A percentile compares a stretch with the other conserved stretches of the same genome.
phyloP scores from a whole-genome alignment of 2,329 filamentous ascomycete species.

The Fusarium pseudoanthophilum region DNA sequence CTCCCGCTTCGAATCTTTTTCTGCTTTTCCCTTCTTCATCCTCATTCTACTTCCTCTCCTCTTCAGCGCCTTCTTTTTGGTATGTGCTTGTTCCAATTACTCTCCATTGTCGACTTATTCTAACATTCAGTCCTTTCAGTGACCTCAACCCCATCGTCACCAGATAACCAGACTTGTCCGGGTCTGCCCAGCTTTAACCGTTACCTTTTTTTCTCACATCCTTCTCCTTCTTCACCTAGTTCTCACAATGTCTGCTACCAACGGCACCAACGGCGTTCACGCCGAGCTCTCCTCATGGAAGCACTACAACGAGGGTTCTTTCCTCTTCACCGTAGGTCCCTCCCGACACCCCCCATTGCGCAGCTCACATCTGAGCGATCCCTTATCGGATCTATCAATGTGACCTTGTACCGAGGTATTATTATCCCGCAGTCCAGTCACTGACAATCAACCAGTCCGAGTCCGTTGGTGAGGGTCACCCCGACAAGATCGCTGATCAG shows the following conservation, averaged over 20 bases:
- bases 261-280: slow-evolving; percentile 54
- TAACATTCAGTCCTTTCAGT: slow-evolving; percentile 36
- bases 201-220: slow-evolving; percentile 29
- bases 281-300: slow-evolving; percentile 50
- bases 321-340: slow-evolving; percentile 79
- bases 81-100: slow-evolving; percentile 15
- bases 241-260: slow-evolving; percentile 67
- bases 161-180: slow-evolving; percentile 35
- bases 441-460: slow-evolving; percentile 70
- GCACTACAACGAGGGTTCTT: slow-evolving; percentile 73
- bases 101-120: slow-evolving; percentile 9
- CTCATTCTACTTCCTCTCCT: slow-evolving; percentile 23
- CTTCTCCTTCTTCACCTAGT: slow-evolving; percentile 25
- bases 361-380: not conserved
- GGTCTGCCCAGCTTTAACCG: slow-evolving; percentile 39
- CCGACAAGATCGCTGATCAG: slow-evolving; percentile 98
- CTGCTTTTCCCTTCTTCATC: slow-evolving; percentile 41
- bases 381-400: slow-evolving; percentile 1
- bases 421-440: slow-evolving; percentile 15
- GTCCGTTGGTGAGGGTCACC: slow-evolving; percentile 90
- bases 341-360: not conserved
- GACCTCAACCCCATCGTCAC: slow-evolving; percentile 37
- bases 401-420: slow-evolving; percentile 9
- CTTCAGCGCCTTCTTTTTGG: slow-evolving; percentile 27
- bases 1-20: slow-evolving; percentile 46